A percentile compares a stretch with the other conserved stretches of the same genome.
Evolutionary conservation across 495 filamentous ascomycete species (phyloP).

Genomic region (Lasiosphaeria ovina): DNA sequence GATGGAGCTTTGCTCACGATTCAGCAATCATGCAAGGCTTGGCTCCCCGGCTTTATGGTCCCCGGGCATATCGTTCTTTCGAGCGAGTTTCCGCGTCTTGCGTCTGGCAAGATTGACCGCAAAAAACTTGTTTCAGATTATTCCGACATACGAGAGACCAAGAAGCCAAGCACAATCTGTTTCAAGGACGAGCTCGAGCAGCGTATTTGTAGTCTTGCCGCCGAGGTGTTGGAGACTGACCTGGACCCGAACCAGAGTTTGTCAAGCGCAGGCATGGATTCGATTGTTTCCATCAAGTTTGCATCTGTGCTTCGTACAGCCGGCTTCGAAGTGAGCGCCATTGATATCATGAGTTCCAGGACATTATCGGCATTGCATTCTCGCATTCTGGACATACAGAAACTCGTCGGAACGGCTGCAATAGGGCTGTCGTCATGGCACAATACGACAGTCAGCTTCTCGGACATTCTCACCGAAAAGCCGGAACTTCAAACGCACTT

Average conservation of each 20-base stretch:
- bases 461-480: neutral
- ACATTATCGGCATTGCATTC: conserved; percentile 29
- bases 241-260: conserved; percentile 46
- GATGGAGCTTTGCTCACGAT: conserved; percentile 40
- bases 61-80: conserved; percentile 65
- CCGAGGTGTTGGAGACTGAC: conserved; percentile 43
- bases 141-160: conserved; percentile 19
- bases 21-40: conserved; percentile 57
- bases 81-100: conserved; percentile 60
- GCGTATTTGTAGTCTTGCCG: conserved; percentile 47
- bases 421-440: no score
- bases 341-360: conserved; percentile 56
- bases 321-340: conserved; percentile 51
- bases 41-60: conserved; percentile 77
- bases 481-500: conserved; percentile 11
- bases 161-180: neutral
- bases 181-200: conserved; percentile 41
- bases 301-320: conserved; percentile 54
- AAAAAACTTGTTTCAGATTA: conserved; percentile 62
- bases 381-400: neutral
- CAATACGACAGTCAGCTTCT: neutral
- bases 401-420: no score
- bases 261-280: conserved; percentile 63
- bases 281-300: conserved; percentile 66
- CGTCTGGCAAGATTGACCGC: conserved; percentile 78